Conservation (phyloP, 495 filamentous ascomycete genomes). For the Aspergillus incahuasiensis region DNA sequence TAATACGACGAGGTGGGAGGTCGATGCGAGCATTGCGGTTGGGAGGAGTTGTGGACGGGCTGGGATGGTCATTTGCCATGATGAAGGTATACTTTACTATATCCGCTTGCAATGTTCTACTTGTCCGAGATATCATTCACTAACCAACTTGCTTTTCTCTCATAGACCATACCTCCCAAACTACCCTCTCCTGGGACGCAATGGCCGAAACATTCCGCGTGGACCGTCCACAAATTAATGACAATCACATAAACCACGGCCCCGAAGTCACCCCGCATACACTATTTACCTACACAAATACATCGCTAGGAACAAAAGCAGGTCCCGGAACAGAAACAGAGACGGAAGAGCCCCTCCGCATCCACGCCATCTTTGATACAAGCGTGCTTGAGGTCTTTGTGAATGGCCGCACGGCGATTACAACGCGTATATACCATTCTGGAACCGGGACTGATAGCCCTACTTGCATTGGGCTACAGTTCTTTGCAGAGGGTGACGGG, state of each 20-base stretch:
- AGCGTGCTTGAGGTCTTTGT: slow-evolving; percentile 40
- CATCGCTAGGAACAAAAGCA: not conserved
- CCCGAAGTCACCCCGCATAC: slow-evolving; percentile 33
- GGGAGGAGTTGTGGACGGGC: slow-evolving; percentile 23
- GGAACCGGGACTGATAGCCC: slow-evolving; percentile 8
- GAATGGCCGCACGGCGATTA: slow-evolving; percentile 35
- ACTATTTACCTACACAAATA: slow-evolving; percentile 26
- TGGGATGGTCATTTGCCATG: slow-evolving; percentile 30
- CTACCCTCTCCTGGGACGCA: slow-evolving; percentile 29
- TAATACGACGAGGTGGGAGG: slow-evolving; percentile 29
- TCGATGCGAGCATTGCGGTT: slow-evolving; percentile 27
- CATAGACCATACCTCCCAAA: slow-evolving; percentile 17
- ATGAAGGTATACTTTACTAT: not conserved
- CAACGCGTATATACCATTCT: slow-evolving; percentile 29
- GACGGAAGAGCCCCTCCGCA: slow-evolving; percentile 28
- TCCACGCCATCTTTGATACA: slow-evolving; percentile 34
- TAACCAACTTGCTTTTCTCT: not conserved
- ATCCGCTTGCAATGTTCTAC: not conserved
- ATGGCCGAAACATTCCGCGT: slow-evolving; percentile 30
- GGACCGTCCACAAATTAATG: slow-evolving; percentile 19
- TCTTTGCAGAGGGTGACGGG: slow-evolving; percentile 16
- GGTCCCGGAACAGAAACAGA: slow-evolving; percentile 11
- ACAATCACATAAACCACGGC: slow-evolving; percentile 27
- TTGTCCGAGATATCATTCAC: not conserved
- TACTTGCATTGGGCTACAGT: slow-evolving; percentile 15